phyloP scores from a whole-genome alignment of 2,329 filamentous ascomycete species.

The Aspergillus niger region DNA sequence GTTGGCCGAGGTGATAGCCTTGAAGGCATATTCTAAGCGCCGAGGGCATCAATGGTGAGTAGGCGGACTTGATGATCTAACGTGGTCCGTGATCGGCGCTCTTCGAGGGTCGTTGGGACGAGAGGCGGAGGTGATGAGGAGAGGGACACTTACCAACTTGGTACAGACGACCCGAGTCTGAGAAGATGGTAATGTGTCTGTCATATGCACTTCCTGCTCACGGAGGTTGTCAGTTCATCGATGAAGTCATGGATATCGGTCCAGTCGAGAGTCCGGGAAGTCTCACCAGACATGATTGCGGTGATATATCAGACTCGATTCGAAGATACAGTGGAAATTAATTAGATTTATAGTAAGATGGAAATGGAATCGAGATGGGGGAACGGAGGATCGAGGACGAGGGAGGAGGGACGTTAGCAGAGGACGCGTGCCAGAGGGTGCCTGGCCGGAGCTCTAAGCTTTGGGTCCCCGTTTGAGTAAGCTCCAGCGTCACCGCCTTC shows the following conservation, averaged over 20 bases:
- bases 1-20: conserved; percentile 98
- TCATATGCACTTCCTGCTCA: conserved; percentile 80
- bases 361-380: conserved; percentile 12
- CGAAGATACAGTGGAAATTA: conserved; percentile 12
- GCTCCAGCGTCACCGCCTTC: conserved; percentile 38
- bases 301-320: conserved; percentile 15
- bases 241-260: conserved; percentile 32
- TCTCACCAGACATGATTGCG: conserved; percentile 49
- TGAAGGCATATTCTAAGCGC: conserved; percentile 95
- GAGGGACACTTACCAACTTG: conserved; percentile 76
- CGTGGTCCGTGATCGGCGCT: background rate
- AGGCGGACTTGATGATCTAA: conserved; percentile 2
- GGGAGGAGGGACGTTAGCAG: conserved; percentile 24
- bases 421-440: conserved; percentile 41
- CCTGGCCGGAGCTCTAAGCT: conserved; percentile 40
- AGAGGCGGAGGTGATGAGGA: conserved; percentile 18
- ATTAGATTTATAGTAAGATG: conserved; percentile 8
- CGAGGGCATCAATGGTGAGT: conserved; percentile 29
- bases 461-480: conserved; percentile 29
- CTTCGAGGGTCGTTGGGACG: conserved; percentile 13
- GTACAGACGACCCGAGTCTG: conserved; percentile 95
- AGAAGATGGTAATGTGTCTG: conserved; percentile 99
- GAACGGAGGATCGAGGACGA: conserved; percentile 24
- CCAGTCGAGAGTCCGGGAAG: conserved; percentile 10
- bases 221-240: conserved; percentile 30